Evolutionary conservation across 345 rosid species (phyloP), one percentile per base, ranked within the genome.

Genomic region (Bruguiera sexangula): DNA sequence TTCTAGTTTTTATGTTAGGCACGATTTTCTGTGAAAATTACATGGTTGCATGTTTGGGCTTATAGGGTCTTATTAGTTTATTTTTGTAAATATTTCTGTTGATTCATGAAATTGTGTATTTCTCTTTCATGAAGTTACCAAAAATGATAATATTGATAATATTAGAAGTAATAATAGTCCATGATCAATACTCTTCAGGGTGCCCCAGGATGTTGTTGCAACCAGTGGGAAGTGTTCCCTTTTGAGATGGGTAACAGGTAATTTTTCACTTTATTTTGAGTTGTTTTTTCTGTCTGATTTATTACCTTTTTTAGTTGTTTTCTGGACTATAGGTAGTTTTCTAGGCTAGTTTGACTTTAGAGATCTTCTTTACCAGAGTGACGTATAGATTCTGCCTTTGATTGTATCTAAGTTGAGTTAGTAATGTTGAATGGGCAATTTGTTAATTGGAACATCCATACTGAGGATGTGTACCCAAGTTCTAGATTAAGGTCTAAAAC

Each of bases 161-260:
- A n/a, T 55, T 54, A n/a, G 30, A 21, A 27, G 18, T 24, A 20
- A 4, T 58, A 26, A 58, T 65, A 56, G 6, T 63, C 53, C 16
- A 43, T 26, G 50, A 36, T 9, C 16, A 61, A 16, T 59, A 8
- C 64, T 66, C 50, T 72, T 62, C 67, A 95, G 99, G 99, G 98
- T 92, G 63, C 99, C 99, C 22, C 99, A 92, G 81, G 98, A 95
- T 82, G 87, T 88, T 69, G 91, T 87, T 27, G 94, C 98, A 4
- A 95, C 92, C 59, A 98, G 98, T 67, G 96, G 96, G 26, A 95
- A 88, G 88, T 95, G 98, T 72, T 82, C 65, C 77, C 77, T 95
- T 74, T 80, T 82, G 65, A 95, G 81, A 84, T 95, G 97, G 99
- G 89, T 95, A 54, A 85, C 91, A 65, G 98, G 96, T 90, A 62